Evolutionary conservation across 495 filamentous ascomycete genomes (phyloP), one percentile per base, ranked within the genome.

Genomic region (Penicillium herquei): DNA sequence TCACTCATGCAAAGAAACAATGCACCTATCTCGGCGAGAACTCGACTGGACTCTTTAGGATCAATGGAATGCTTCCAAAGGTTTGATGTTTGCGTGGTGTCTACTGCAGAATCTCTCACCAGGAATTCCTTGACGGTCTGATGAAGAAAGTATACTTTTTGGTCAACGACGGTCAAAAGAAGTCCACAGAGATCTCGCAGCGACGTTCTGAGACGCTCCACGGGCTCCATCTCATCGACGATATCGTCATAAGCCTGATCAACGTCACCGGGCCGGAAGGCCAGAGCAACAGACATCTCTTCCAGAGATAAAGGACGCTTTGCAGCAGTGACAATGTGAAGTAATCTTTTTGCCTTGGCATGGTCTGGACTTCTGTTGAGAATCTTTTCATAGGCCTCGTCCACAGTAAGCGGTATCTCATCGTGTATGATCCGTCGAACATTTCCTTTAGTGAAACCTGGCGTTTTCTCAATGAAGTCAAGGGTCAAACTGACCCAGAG

Each of bases 401-500:
- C 52, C 9, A 78, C 68, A 6, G 62, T 65, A 9, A 51, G 13
- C 8, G 76, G 77, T 34, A 77, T 53, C 5, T 59, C 43, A 26
- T 39, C 46, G 13, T 68, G 65, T 7, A 55, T 0, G 34, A 55
- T 52, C 9, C 31, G n/a, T 11, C n/a, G 13, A 12, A 51, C 21
- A 16, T 51, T 31, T 26, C 48, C 35, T 40, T 26, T 49, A 9
- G 69, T 67, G 26, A 70, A 54, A 4, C 51, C 49, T 37, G 46
- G 44, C 13, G 17, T 51, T 5, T 59, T 30, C 33, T 69, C 39
- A 31, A 77, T 64, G 9, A 62, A 62, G 33, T 73, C 63, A 11
- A 78, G 52, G 2, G 55, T 72, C 2, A 80, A 62, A 49, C 68
- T 55, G 7, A 76, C 63, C 76, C 76, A 79, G 37, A 80, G 73